These are phyloP conservation scores for Pleurotus ostreatus DNA, from an alignment of 768 basidiomycete genomes.

Conservation along the genomic window DNA sequence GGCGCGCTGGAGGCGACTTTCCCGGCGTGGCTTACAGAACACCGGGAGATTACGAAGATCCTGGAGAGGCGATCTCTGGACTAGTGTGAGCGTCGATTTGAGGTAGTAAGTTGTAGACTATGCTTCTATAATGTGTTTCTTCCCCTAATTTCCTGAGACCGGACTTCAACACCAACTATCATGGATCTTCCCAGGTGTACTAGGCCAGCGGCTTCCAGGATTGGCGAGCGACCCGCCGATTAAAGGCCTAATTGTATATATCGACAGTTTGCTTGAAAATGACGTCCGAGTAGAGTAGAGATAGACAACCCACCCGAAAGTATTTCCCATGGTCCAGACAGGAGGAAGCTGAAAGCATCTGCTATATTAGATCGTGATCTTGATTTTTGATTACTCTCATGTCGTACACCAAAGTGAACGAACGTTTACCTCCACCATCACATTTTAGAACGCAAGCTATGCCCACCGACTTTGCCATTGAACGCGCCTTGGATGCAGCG, in stretches of 20 bases:
- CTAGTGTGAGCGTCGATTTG: conserved; percentile 19
- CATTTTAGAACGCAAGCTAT: conserved; percentile 5
- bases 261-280: neutral
- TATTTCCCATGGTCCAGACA: conserved; percentile 22
- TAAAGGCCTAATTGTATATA: conserved; percentile 15
- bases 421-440: conserved; percentile 25
- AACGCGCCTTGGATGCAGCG: conserved; percentile 25
- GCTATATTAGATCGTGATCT: conserved; percentile 25
- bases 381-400: neutral
- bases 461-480: conserved; percentile 27
- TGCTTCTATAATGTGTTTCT: no score
- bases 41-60: conserved; percentile 78
- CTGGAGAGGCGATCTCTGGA: conserved; percentile 69
- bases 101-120: no score
- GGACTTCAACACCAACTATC: neutral
- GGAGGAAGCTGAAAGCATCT: conserved; percentile 23
- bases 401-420: neutral
- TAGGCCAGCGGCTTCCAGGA: conserved; percentile 27
- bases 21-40: conserved; percentile 78
- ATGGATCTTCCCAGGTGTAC: conserved; percentile 19
- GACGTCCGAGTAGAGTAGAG: neutral
- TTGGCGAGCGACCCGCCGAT: conserved; percentile 29
- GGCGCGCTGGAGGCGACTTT: conserved; percentile 46
- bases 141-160: no score
- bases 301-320: conserved; percentile 18